These are phyloP conservation scores for Penicillium sp. DNA, from an alignment of 2,329 filamentous ascomycete genomes.

Conservation along the genomic window DNA sequence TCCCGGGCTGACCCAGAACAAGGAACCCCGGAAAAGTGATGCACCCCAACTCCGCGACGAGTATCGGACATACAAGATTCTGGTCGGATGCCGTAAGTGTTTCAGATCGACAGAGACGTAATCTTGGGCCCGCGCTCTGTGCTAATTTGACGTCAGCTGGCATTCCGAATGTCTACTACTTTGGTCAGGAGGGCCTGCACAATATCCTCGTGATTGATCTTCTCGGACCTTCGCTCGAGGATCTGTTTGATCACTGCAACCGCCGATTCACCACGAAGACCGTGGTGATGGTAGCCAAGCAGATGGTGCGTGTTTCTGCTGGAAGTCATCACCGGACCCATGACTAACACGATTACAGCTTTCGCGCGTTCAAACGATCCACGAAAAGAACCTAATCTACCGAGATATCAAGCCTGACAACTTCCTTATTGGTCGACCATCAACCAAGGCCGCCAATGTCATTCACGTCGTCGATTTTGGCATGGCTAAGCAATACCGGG, in stretches of 20 bases:
- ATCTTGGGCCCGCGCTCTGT: not conserved
- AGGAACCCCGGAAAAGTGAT: constrained; percentile 98
- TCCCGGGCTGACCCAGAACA: constrained; percentile 24
- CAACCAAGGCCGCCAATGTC: constrained; percentile 91
- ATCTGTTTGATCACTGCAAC: constrained; percentile 96
- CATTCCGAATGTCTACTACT: constrained; percentile 99
- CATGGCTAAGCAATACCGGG: constrained; percentile 99
- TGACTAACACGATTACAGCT: constrained; percentile 50
- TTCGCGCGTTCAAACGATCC: constrained; percentile 86
- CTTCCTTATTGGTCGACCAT: constrained; percentile 90
- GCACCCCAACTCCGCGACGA: constrained; percentile 96
- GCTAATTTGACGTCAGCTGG: constrained; percentile 62
- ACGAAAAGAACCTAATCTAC: constrained; percentile 99
- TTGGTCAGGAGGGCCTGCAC: constrained; percentile 95
- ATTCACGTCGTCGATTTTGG: constrained; percentile 99
- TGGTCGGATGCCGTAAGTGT: constrained; percentile 94
- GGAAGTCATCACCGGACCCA: not conserved
- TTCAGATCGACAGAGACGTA: constrained; percentile 1
- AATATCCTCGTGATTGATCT: constrained; percentile 98
- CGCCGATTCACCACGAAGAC: constrained; percentile 95
- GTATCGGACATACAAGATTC: constrained; percentile 98
- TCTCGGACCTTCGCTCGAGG: constrained; percentile 88
- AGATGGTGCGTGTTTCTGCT: constrained; percentile 65
- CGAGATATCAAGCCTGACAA: constrained; percentile 99
- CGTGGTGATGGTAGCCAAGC: constrained; percentile 97